These are phyloP conservation scores for Boeremia exigua DNA, from an alignment of 2,329 filamentous ascomycete genomes.

Conservation along the genomic window DNA sequence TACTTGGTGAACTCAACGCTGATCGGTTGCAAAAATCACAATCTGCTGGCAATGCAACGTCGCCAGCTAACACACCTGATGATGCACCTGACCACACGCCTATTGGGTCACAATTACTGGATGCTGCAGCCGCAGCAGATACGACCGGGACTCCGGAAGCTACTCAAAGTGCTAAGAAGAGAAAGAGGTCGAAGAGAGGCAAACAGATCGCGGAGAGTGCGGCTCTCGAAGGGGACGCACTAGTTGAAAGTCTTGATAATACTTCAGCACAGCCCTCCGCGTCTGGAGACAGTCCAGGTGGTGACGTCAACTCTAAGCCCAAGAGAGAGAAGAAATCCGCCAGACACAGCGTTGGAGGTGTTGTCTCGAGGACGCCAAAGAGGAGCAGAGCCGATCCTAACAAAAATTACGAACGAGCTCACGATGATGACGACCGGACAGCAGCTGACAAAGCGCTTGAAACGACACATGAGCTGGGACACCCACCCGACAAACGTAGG, in stretches of 20 bases:
- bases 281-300: background rate
- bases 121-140: background rate
- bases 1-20: conserved; percentile 1
- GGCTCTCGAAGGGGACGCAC: background rate
- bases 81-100: background rate
- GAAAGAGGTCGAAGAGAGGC: background rate
- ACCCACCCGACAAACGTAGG: conserved; percentile 23
- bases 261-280: background rate
- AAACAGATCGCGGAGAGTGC: background rate
- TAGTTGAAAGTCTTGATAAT: background rate
- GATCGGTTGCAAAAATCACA: background rate
- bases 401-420: conserved; percentile 6
- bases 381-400: conserved; percentile 6
- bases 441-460: conserved; percentile 27
- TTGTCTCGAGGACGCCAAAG: background rate
- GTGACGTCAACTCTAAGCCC: background rate
- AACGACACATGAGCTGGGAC: conserved; percentile 13
- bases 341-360: conserved; percentile 4
- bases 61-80: background rate
- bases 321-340: background rate
- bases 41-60: background rate
- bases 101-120: background rate
- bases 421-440: conserved; percentile 1
- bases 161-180: background rate
- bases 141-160: background rate